A percentile compares a stretch with the other conserved stretches of the same genome.
Conservation (phyloP, 2,329 filamentous ascomycete species). For the Beauveria caledonica region DNA sequence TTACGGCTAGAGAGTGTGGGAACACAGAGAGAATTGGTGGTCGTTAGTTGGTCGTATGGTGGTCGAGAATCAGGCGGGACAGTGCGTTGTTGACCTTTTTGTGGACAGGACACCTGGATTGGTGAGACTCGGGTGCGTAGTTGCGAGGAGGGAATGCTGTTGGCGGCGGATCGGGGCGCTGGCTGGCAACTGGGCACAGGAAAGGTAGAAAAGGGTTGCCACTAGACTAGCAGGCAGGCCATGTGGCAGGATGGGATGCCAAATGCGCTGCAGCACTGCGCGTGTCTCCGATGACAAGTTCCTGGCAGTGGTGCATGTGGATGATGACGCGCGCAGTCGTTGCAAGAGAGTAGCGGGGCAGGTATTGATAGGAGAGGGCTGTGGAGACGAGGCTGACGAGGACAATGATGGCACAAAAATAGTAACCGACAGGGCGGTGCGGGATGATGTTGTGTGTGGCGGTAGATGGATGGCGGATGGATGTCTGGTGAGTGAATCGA, state of each 20-base stretch:
- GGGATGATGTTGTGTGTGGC: neutral
- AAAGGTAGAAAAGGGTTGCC: neutral
- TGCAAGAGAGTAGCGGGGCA: conserved; percentile 4
- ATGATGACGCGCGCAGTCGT: conserved; percentile 11
- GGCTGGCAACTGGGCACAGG: no score
- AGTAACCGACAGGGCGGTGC: neutral
- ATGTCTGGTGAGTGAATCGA: neutral
- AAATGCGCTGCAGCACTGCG: neutral
- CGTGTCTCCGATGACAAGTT: neutral
- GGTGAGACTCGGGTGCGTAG: neutral
- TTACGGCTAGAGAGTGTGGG: neutral
- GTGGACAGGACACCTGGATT: neutral
- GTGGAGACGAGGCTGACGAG: conserved; percentile 11
- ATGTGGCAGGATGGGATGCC: conserved; percentile 1
- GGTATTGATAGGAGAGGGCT: neutral
- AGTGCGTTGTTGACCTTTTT: neutral
- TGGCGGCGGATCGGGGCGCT: neutral
- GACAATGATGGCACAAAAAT: neutral
- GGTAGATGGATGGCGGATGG: no score
- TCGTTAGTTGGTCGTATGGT: neutral
- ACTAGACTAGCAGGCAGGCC: neutral
- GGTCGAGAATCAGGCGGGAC: neutral
- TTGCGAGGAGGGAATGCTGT: neutral
- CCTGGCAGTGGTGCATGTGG: neutral
- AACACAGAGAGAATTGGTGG: neutral